These are phyloP conservation scores for Solanum corneliomulleri DNA, from an alignment of 257 asterid genomes.

Conservation along the genomic window DNA sequence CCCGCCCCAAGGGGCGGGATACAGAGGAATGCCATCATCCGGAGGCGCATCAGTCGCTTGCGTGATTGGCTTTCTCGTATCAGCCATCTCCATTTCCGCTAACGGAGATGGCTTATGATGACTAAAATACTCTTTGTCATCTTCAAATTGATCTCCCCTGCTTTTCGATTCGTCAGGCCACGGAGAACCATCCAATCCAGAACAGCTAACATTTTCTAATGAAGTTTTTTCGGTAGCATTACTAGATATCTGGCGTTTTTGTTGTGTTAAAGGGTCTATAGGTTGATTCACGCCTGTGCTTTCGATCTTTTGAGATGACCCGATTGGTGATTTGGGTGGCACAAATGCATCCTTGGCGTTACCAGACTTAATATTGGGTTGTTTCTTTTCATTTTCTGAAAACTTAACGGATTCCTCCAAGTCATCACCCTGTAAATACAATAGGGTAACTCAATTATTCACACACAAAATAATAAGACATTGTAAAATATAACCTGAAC, in stretches of 20 bases:
- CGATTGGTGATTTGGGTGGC: slow-evolving; percentile 22
- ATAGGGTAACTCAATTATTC: background rate
- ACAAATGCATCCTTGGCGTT: slow-evolving; percentile 19
- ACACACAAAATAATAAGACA: background rate
- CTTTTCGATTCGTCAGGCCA: slow-evolving; percentile 39
- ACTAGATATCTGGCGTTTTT: slow-evolving; percentile 21
- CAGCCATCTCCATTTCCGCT: slow-evolving; percentile 51
- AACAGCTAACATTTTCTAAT: slow-evolving; percentile 19
- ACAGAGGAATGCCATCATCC: background rate
- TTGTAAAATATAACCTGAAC: too few species aligned
- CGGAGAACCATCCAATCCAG: slow-evolving; percentile 46
- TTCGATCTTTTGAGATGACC: slow-evolving; percentile 27
- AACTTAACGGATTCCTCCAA: slow-evolving; percentile 19
- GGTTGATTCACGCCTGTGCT: slow-evolving; percentile 32
- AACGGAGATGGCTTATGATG: slow-evolving; percentile 69
- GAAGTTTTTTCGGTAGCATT: background rate
- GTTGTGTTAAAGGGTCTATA: slow-evolving; percentile 36
- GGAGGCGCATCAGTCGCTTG: slow-evolving; percentile 46
- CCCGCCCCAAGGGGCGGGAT: slow-evolving; percentile 15
- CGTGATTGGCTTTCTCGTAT: slow-evolving; percentile 53
- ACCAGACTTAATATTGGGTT: slow-evolving; percentile 1
- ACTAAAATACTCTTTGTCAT: slow-evolving; percentile 37
- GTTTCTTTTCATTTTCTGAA: slow-evolving; percentile 9
- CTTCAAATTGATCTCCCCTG: slow-evolving; percentile 13
- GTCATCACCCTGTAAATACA: slow-evolving; percentile 24